A percentile compares a stretch with the other conserved stretches of the same genome.
Conservation (phyloP, 2,329 filamentous ascomycete genomes). For the Phialemonium atrogriseum region DNA sequence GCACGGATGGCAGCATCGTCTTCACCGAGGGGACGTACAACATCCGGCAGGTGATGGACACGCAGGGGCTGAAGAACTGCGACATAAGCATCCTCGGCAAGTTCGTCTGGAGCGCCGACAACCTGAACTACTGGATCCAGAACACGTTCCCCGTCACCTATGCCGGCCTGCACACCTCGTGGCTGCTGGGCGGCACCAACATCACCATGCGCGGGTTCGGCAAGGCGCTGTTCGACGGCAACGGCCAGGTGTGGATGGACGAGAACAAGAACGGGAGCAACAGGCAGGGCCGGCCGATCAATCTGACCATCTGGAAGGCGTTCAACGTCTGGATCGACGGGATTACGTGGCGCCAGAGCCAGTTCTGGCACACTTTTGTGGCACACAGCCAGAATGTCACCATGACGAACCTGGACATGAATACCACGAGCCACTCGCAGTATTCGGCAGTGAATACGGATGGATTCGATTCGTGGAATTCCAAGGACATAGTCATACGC, state of each 20-base stretch:
- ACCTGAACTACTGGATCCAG: conserved; percentile 38
- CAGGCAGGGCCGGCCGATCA: conserved; percentile 34
- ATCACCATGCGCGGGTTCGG: conserved; percentile 40
- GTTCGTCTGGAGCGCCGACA: conserved; percentile 30
- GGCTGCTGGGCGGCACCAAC: conserved; percentile 39
- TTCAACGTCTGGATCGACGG: conserved; percentile 37
- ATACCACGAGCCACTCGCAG: conserved; percentile 33
- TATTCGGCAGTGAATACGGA: conserved; percentile 41
- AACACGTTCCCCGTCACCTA: conserved; percentile 37
- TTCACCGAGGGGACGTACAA: conserved; percentile 40
- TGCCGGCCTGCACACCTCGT: conserved; percentile 40
- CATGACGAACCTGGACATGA: conserved; percentile 45
- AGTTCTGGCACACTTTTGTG: conserved; percentile 41
- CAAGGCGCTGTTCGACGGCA: conserved; percentile 34
- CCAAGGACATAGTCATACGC: conserved; percentile 31
- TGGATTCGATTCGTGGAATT: conserved; percentile 42
- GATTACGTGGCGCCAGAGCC: conserved; percentile 33
- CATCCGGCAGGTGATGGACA: conserved; percentile 40
- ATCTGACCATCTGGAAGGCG: conserved; percentile 34
- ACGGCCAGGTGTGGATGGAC: conserved; percentile 37
- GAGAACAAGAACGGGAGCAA: conserved; percentile 31
- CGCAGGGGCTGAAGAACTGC: conserved; percentile 33
- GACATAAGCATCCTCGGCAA: conserved; percentile 39
- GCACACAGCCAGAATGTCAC: conserved; percentile 40
- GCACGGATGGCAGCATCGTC: conserved; percentile 39